Evolutionary conservation across 768 basidiomycete species (phyloP), one percentile per base, ranked within the genome.

Genomic region (Collybiopsis confluens): DNA sequence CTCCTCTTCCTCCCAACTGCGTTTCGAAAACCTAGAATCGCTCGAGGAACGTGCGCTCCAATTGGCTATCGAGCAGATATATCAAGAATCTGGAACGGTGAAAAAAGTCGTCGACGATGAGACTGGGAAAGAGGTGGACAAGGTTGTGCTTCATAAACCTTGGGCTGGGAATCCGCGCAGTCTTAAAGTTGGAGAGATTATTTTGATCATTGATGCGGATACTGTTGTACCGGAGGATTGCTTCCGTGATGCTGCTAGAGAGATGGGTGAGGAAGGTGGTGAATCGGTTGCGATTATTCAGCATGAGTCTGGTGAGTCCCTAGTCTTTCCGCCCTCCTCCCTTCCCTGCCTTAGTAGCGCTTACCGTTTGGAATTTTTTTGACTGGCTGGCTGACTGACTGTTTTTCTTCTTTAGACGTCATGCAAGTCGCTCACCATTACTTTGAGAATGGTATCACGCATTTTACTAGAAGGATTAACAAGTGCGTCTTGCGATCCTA

Each of bases 381-480:
- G n/a, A n/a, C n/a, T n/a, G n/a, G n/a, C n/a, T n/a, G n/a, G n/a
- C n/a, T n/a, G n/a, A n/a, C n/a, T 49, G 13, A 3, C 21, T 13
- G 9, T 21, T 20, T 38, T 40, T 50, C 13, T 26, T n/a, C 26
- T 15, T 10, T 36, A 1, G 87, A 56, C n/a, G 56, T 56, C 20
- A 56, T 56, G 30, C 30, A 33, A 46, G 92, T 92, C 61, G 90
- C 85, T 0, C 70, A 88, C 65, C 88, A 92, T 64, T 93, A 90
- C 69, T 93, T 94, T 59, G 92, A 94, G 67, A 92, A 92, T 63
- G 90, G 30, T 3, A 85, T 94, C 64, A 86, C 92, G 4, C 86
- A 86, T 70, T 94, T 95, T 72, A 94, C 92, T 4, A 82, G 82
- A n/a, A 80, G 90, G 28, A 91, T 94, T 69, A 92, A 94, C 70